Evolutionary conservation across 1,284 basidiomycete species (phyloP), one percentile per base, ranked within the genome.

Genomic region (Fomitopsis palustris): DNA sequence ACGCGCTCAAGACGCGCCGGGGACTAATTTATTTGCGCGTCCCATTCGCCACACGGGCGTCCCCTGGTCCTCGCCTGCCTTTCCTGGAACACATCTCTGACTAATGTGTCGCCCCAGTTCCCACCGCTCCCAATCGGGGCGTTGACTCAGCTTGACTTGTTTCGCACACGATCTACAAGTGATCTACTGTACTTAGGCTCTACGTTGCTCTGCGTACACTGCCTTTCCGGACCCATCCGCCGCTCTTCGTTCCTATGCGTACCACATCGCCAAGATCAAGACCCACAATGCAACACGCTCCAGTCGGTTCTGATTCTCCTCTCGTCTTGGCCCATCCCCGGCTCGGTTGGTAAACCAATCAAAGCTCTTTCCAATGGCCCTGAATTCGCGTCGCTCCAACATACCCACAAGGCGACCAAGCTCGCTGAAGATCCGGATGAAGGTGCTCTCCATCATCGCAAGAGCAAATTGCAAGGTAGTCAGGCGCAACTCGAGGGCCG

Each of bases 351-450:
- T 71, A 61, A 85, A 85, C 83, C 82, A 85, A 54, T 85, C 83
- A 55, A 86, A 86, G 6, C 84, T 66, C 31, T 59, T 68, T 0
- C 77, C 75, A 17, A 84, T 53, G 3, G 64, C 61, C 1, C n/a
- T 8, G 12, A 72, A 70, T 65, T 85, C 82, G 0, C 74, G 62
- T 10, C 82, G 69, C 52, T 76, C 73, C 16, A 85, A 19, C 9
- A 81, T 64, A 1, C 84, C 83, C 1, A 77, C 69, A 0, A 77
- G 54, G 4, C 82, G 74, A 0, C 83, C 84, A 52, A 73, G 69
- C 61, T 86, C 83, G 53, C 78, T 82, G 41, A 73, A 73, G 67
- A 86, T 74, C 25, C 83, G 72, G 43, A 86, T 77, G 9, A 84
- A 53, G 0, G 80, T 67, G 39, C 82, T 79, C 62, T 86, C 84